Conservation (phyloP, 176 grass and related monocot species). For the Oryza australiensis region DNA sequence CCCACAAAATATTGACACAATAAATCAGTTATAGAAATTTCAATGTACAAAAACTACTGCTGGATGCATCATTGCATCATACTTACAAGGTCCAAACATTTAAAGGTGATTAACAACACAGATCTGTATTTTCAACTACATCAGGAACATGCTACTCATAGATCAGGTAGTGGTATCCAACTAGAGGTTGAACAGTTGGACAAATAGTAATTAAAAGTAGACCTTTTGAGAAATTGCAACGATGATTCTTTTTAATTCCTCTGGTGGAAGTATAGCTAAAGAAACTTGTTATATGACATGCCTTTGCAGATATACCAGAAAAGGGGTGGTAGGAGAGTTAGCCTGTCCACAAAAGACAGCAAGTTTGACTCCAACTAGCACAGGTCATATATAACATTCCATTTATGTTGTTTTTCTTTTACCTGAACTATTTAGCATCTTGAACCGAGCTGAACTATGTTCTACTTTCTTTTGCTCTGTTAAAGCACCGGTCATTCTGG, state of each 20-base stretch:
- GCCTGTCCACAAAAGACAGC: neutral
- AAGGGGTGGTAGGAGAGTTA: neutral
- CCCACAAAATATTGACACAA: no score
- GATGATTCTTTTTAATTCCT: neutral
- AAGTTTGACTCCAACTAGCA: neutral
- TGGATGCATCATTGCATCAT: neutral
- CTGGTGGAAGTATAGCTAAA: neutral
- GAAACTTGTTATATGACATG: neutral
- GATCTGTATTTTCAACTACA: neutral
- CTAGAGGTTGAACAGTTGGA: neutral
- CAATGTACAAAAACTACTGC: slow-evolving; percentile 13
- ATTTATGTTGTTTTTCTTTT: neutral
- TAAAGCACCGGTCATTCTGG: no score
- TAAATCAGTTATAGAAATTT: neutral
- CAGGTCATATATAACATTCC: neutral
- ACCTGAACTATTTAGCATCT: no score
- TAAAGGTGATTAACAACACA: no score
- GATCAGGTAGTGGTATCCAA: neutral
- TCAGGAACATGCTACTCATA: slow-evolving; percentile 13
- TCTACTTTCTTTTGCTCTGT: neutral
- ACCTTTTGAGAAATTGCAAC: neutral
- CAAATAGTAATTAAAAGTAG: neutral
- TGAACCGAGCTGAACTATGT: neutral
- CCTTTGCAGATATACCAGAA: neutral
- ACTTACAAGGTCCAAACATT: neutral